Conservation (phyloP, 2,329 filamentous ascomycete species). For the Fusarium sp. region DNA sequence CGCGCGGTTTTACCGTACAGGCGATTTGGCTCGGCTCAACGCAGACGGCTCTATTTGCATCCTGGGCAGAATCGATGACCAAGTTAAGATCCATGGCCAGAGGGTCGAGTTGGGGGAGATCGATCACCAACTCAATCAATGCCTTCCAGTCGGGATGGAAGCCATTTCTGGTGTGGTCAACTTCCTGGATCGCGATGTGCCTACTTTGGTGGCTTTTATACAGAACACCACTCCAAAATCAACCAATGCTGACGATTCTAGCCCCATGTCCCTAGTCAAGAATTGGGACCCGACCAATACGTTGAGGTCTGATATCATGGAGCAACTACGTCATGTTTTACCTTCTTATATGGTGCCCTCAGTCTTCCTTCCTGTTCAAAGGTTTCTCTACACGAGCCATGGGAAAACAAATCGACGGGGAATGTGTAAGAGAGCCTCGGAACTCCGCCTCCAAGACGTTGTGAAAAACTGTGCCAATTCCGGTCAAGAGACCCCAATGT, state of each 20-base stretch:
- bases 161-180: background rate
- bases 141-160: background rate
- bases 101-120: background rate
- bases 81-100: slow-evolving; percentile 13
- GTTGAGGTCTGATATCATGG: background rate
- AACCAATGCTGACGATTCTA: background rate
- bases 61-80: background rate
- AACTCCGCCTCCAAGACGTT: background rate
- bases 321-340: background rate
- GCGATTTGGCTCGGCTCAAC: background rate
- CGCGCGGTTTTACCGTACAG: slow-evolving; percentile 4
- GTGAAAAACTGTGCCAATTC: background rate
- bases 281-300: background rate
- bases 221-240: background rate
- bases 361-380: background rate
- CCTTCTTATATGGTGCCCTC: background rate
- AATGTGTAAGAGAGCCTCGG: background rate
- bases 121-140: background rate
- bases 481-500: background rate
- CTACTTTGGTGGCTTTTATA: background rate
- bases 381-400: background rate
- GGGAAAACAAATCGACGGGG: background rate
- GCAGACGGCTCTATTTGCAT: background rate
- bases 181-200: background rate
- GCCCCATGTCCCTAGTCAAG: background rate